Base-by-base conservation (phyloP, 2,329 filamentous ascomycete species). In the Colletotrichum viniferum region DNA sequence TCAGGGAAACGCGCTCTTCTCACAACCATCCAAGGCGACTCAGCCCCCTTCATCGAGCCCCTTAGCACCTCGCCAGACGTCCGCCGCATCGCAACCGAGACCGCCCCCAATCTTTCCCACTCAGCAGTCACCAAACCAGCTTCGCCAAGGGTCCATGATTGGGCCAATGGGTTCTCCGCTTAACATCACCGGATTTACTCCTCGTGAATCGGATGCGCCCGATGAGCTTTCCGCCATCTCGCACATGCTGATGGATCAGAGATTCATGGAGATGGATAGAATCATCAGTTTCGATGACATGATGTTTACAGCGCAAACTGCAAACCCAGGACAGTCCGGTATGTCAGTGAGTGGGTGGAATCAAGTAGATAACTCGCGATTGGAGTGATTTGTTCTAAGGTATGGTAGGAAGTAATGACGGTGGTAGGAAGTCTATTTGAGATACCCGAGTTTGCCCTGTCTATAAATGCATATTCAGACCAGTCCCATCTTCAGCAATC, bases 251-350 rank as follows among this genome's bases (percentile, higher is more conserved):
- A 81, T 83, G 77, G 78, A 83, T 7, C 81, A 83, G 18, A 69
- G 79, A 0, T 84, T 84, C n/a, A 78, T 82, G 74, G 80, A 81
- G 2, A 67, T 84, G 62, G 83, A 84, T 13, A 72, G 83, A 1
- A 77, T 84, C 0, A 84, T 84, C 4, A 83, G 81, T 16, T 83
- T 83, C n/a, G 81, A 84, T 26, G 83, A 84, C 36, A 81, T 82
- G 77, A 81, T 83, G 72, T 84, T 83, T n/a, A 79, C 79, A 3
- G 76, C 78, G 14, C 74, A 76, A 48, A 76, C 76, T 2, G 64
- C 74, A 0, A 67, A 58, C 12, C 26, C 58, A 12, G 71, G 28
- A 1, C 69, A 65, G 18, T 4, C 60, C 4, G 28, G 36, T 21
- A 38, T 76, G 71, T 64, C 72, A 4, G 72, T 77, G 1, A 69